These are phyloP conservation scores for Glycyrrhiza uralensis DNA, from an alignment of 306 rosid species.

Conservation along the genomic window DNA sequence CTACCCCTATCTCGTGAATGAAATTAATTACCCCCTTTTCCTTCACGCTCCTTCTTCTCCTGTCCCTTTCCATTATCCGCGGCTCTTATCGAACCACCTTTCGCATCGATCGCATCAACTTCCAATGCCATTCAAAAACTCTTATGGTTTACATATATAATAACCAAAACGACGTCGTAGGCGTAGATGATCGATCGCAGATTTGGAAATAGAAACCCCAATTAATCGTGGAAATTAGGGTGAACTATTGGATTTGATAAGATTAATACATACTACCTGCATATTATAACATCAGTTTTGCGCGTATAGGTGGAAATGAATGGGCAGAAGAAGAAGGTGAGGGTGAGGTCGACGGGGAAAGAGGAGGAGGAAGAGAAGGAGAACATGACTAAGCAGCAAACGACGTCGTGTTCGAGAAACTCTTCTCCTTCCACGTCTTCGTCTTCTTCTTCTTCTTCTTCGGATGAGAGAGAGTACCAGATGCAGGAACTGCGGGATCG, in stretches of 20 bases:
- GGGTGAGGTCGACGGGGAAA: not conserved
- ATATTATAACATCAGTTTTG: no score
- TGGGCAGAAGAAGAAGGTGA: not conserved
- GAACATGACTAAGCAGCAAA: not conserved
- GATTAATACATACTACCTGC: no score
- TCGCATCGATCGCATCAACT: not conserved
- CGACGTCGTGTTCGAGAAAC: not conserved
- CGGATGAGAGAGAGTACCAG: constrained; percentile 45
- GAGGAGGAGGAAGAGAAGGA: not conserved
- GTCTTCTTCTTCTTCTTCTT: constrained; percentile 4
- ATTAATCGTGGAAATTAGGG: not conserved
- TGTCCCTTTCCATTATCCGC: not conserved
- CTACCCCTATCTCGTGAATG: not conserved
- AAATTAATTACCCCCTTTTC: not conserved
- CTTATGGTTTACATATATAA: no score
- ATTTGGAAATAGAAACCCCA: not conserved
- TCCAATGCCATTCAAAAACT: not conserved
- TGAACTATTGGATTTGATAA: no score
- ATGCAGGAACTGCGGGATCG: constrained; percentile 56
- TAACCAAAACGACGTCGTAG: not conserved
- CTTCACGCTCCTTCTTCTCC: not conserved
- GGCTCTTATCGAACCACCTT: not conserved
- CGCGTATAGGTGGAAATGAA: not conserved
- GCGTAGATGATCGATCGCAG: not conserved
- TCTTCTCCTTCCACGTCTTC: not conserved